Conservation (phyloP, 2,329 filamentous ascomycete genomes). For the Sporothrix phasma region DNA sequence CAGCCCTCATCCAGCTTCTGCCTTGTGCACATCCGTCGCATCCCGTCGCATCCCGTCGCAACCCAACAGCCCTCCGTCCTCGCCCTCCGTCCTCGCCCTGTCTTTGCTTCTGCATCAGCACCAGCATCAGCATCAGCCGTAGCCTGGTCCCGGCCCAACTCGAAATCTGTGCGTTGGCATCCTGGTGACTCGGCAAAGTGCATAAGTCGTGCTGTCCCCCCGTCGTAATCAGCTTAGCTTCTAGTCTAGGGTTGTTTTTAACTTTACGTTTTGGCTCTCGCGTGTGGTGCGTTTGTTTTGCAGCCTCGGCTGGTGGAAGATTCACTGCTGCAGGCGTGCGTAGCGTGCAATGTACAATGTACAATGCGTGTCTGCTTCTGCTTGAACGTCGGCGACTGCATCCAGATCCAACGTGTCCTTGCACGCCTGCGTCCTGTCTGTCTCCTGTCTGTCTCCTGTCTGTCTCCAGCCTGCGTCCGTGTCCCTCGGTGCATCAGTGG, state of each 20-base stretch:
- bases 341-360: neutral
- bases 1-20: neutral
- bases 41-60: neutral
- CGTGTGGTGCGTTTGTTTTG: neutral
- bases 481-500: neutral
- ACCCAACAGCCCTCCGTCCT: neutral
- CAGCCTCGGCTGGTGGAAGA: neutral
- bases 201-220: no score
- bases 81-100: neutral
- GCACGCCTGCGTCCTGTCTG: no score
- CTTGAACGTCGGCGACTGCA: no score
- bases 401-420: no score
- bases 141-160: neutral
- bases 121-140: no score
- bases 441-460: no score
- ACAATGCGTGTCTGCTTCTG: no score
- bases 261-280: no score
- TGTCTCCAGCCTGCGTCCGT: neutral
- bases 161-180: neutral
- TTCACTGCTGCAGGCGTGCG: neutral
- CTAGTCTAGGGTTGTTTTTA: no score
- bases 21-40: neutral
- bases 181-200: no score
- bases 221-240: no score
- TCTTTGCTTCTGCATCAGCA: no score